Percentiles rank a stretch among this genome's conserved stretches.
Conservation (phyloP, 2,329 filamentous ascomycete species). For the Trichoderma cornu-damae region DNA sequence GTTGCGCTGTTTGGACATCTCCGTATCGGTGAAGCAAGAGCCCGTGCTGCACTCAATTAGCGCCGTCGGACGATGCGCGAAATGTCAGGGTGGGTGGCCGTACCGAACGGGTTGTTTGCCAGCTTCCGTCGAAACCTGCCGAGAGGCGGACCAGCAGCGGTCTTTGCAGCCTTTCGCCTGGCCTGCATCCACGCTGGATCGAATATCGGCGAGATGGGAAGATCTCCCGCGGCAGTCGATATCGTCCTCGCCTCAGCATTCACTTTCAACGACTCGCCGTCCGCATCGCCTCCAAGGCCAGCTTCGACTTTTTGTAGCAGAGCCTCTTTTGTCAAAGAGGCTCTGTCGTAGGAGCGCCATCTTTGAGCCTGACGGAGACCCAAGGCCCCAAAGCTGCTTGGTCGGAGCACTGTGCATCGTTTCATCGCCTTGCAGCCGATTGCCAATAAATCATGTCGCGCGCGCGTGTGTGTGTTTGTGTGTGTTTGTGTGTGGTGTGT, state of each 20-base stretch:
- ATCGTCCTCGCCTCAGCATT: slow-evolving; percentile 41
- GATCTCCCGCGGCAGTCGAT: slow-evolving; percentile 39
- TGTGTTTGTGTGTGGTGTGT: background rate
- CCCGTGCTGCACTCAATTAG: slow-evolving; percentile 47
- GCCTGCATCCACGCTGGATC: slow-evolving; percentile 46
- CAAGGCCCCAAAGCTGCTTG: slow-evolving; percentile 16
- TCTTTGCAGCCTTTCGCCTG: slow-evolving; percentile 40
- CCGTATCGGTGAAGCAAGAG: slow-evolving; percentile 57
- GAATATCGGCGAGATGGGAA: slow-evolving; percentile 53
- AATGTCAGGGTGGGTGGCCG: slow-evolving; percentile 16
- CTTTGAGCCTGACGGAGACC: slow-evolving; percentile 23
- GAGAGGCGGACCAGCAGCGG: slow-evolving; percentile 28
- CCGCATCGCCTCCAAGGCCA: slow-evolving; percentile 29
- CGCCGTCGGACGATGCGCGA: no score
- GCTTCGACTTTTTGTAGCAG: slow-evolving; percentile 31
- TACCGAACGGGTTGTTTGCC: slow-evolving; percentile 60
- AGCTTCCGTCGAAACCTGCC: slow-evolving; percentile 55
- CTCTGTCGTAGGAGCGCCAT: slow-evolving; percentile 33
- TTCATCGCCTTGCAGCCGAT: slow-evolving; percentile 26
- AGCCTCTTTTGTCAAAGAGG: slow-evolving; percentile 27
- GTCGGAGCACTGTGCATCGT: slow-evolving; percentile 24
- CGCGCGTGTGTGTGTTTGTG: no score
- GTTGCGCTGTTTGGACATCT: slow-evolving; percentile 46
- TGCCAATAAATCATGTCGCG: slow-evolving; percentile 22
- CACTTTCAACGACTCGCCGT: slow-evolving; percentile 33